Evolutionary conservation across 495 filamentous ascomycete genomes (phyloP), one percentile per base, ranked within the genome.

Genomic region (Aspergillus bridgeri): DNA sequence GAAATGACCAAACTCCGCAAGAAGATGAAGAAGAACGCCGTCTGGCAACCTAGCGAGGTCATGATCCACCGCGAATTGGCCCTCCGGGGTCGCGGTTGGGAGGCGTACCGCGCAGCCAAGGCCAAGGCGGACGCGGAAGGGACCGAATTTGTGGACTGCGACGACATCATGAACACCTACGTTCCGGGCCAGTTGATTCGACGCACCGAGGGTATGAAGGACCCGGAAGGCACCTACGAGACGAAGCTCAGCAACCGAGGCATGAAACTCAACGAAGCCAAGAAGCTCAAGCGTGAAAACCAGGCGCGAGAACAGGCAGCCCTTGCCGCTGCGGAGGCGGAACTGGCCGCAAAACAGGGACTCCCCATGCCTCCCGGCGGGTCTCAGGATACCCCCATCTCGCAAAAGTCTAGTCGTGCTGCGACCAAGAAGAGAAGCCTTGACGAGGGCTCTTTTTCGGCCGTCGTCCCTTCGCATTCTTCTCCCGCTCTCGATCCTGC

Each of bases 11-110:
- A 86, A 51, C 78, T 98, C 15, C 81, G 94, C 48, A 98, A 98
- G 74, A 83, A 90, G 52, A 98, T 98, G 94, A 98, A 98, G 77
- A 98, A 98, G 81, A 98, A 98, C 63, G 89, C 93, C 0, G 85
- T 92, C 6, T 98, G 94, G 94, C 86, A 86, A 42, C 94, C 94
- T 0, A 96, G 90, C 63, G 90, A 95, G 59, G 96, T 95, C 0
- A 98, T 98, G 94, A 93, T 98, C 46, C 83, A 91, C 21, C 83
- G 92, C 13, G 92, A 98, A 69, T 81, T 98, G 8, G 86, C 86
- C 46, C 76, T 81, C 8, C 78, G 89, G 19, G 88, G 87, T 15
- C 87, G 94, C 42, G 94, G 95, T 5, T 78, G 85, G 62, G 89
- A 90, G 43, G 83, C 83, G 17, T 96, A 89, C 63, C 82, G 82